phyloP scores from a whole-genome alignment of 345 rosid genomes.

The Cardamine occulta region DNA sequence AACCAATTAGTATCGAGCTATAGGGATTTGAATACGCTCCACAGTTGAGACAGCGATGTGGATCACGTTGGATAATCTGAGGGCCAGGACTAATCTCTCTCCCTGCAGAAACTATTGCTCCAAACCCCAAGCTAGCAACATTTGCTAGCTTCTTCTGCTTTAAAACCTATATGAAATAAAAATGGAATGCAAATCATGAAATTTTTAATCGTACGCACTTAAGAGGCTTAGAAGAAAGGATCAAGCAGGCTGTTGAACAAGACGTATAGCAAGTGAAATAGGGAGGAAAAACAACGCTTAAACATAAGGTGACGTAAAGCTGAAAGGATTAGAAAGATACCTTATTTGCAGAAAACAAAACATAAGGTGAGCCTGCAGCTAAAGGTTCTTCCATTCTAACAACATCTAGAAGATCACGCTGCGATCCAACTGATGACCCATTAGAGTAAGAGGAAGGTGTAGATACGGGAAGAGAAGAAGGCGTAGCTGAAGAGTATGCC shows the following conservation, averaged over 20 bases:
- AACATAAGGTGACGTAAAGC: too few relatives aligned
- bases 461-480: conserved; percentile 79
- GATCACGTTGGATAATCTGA: conserved; percentile 79
- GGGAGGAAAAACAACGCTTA: too few relatives aligned
- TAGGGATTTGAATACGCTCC: conserved; percentile 92
- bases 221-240: neutral
- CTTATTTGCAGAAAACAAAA: conserved; percentile 81
- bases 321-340: conserved; percentile 43
- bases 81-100: conserved; percentile 79
- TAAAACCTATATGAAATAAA: conserved; percentile 56
- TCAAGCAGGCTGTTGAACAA: too few relatives aligned
- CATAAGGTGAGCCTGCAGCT: conserved; percentile 60
- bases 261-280: too few relatives aligned
- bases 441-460: conserved; percentile 77
- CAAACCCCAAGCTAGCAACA: conserved; percentile 89
- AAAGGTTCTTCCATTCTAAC: conserved; percentile 57
- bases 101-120: conserved; percentile 90
- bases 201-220: neutral
- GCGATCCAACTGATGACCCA: conserved; percentile 62
- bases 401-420: conserved; percentile 55
- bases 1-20: conserved; percentile 78
- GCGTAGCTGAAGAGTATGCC: conserved; percentile 64
- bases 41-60: conserved; percentile 88
- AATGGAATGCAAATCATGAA: neutral
- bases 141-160: conserved; percentile 90